Evolutionary conservation across 371 early-diverging fungal genomes (phyloP), one percentile per base, ranked within the genome.

Genomic region (Syncephalastrum sp.): DNA sequence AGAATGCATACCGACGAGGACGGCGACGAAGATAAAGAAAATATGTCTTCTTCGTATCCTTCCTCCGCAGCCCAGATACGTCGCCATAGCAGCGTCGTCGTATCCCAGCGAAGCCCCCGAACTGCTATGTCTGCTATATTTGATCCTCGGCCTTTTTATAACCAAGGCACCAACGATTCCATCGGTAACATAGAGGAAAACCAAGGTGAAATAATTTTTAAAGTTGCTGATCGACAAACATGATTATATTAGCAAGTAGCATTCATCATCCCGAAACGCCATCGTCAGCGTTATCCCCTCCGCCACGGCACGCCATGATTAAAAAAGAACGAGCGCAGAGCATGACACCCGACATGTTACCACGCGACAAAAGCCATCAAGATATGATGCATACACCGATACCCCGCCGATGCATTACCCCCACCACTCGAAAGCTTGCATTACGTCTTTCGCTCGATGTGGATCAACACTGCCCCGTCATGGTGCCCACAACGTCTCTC

Each of bases 401-500:
- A 1, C 38, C 25, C 52, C 38, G 43, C 24, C 47, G 17, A 16
- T n/a, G 41, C 49, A 41, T 54, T 24, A n/a, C 48, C 47, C 10
- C 38, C 4, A 45, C 41, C 47, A 10, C 23, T 38, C 56, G 53
- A 19, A 52, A 70, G 1, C 61, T 59, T 8, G 57, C 70, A 5
- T 44, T 72, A 15, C 65, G 75, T 1, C 50, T 75, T 10, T 75
- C 75, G 23, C 29, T 75, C 14, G 75, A 75, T 14, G 66, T 69
- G 4, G 75, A 75, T 15, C 60, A 67, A 41, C 42, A 56, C 54
- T 42, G 52, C 42, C 51, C 48, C 4, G 53, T 56, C 14, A 46
- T 47, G 10, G n/a, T 57, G 25, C 45, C 60, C 1, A 27, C 27
- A 27, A 10, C 38, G 10, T 33, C 38, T 2, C 5, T 33, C 5